phyloP scores from a whole-genome alignment of 2,329 filamentous ascomycete species.

The Cladosporium austrohemisphaericum region DNA sequence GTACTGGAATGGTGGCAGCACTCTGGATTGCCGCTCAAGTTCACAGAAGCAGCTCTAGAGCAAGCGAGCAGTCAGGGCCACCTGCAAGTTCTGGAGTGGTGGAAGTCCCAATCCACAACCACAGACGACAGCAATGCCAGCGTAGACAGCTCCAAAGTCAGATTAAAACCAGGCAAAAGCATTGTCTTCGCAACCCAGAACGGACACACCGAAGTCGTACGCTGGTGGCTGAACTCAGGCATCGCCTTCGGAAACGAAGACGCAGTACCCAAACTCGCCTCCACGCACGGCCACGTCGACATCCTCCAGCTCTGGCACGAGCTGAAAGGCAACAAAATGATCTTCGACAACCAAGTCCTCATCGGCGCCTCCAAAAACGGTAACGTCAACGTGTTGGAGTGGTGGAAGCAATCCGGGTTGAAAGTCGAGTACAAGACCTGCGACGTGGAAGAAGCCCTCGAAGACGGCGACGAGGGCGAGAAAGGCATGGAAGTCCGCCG shows the following conservation, averaged over 20 bases:
- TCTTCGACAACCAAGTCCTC: conserved; percentile 78
- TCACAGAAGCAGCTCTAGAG: conserved; percentile 82
- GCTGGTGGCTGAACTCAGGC: conserved; percentile 82
- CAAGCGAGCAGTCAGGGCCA: conserved; percentile 82
- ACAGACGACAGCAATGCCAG: conserved; percentile 27
- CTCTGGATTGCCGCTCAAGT: conserved; percentile 73
- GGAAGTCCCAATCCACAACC: conserved; percentile 59
- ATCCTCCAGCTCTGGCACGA: conserved; percentile 81
- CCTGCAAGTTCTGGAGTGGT: conserved; percentile 87
- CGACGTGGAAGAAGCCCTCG: conserved; percentile 90
- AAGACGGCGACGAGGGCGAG: conserved; percentile 69
- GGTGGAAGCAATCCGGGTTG: conserved; percentile 79
- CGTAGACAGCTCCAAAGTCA: conserved; percentile 38
- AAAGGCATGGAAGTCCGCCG: conserved; percentile 68
- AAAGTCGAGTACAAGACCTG: conserved; percentile 90
- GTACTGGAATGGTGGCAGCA: conserved; percentile 91
- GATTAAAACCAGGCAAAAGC: conserved; percentile 77
- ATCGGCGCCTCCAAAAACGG: conserved; percentile 85
- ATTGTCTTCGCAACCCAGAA: conserved; percentile 80
- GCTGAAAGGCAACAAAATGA: conserved; percentile 69
- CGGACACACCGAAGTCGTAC: conserved; percentile 70
- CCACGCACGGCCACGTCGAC: conserved; percentile 76
- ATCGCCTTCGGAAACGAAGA: conserved; percentile 78
- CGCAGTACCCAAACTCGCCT: conserved; percentile 77
- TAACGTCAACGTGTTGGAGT: conserved; percentile 79